phyloP scores from a whole-genome alignment of 768 basidiomycete species.

The Pleurotus salmoneostramineus region DNA sequence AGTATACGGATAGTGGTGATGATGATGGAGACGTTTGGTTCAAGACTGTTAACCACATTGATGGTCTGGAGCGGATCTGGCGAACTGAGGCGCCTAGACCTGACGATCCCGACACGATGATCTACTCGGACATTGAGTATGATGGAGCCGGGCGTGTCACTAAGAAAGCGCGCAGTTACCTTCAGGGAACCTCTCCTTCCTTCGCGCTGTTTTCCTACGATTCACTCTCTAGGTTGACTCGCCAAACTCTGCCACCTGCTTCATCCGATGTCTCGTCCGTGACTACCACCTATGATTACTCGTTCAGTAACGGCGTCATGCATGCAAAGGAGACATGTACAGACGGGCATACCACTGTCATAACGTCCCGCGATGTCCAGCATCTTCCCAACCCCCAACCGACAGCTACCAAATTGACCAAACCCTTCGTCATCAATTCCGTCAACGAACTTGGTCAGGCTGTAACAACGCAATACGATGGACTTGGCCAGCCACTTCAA shows the following conservation, averaged over 20 bases:
- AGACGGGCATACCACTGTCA: neutral
- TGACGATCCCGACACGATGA: neutral
- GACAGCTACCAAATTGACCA: conserved; percentile 6
- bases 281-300: neutral
- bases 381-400: conserved; percentile 11
- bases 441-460: conserved; percentile 7
- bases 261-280: neutral
- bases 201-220: conserved; percentile 8
- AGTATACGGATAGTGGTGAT: neutral
- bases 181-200: neutral
- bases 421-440: conserved; percentile 8
- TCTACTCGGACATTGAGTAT: conserved; percentile 2
- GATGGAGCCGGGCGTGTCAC: neutral
- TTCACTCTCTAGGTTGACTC: conserved; percentile 7
- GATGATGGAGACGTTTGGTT: neutral
- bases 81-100: neutral
- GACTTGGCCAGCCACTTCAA: conserved; percentile 5
- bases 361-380: neutral
- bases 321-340: conserved; percentile 1
- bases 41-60: neutral
- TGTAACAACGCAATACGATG: conserved; percentile 8
- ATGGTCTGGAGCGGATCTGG: neutral
- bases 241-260: conserved; percentile 7
- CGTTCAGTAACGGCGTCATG: neutral
- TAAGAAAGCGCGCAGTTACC: neutral